A percentile compares a stretch with the other conserved stretches of the same genome.
These are phyloP conservation scores for Rubus parviflorus DNA, from an alignment of 306 rosid genomes.

Conservation along the genomic window DNA sequence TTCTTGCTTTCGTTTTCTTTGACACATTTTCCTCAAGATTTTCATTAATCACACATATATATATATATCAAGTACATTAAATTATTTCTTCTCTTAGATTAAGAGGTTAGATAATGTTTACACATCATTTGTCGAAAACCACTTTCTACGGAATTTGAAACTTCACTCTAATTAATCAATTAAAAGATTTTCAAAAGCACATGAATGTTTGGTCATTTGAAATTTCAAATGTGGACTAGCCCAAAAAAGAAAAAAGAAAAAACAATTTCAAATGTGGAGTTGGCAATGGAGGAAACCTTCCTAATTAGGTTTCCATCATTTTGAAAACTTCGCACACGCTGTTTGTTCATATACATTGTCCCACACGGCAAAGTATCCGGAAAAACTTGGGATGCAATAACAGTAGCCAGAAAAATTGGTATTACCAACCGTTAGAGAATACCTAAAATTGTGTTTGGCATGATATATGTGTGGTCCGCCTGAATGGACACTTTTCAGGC, in stretches of 20 bases:
- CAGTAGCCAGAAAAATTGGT: background rate
- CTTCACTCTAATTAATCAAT: background rate
- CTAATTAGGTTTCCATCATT: background rate
- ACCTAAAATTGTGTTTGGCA: background rate
- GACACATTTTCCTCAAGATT: too few relatives aligned
- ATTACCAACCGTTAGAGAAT: background rate
- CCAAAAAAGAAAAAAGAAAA: too few relatives aligned
- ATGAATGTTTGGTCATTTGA: too few relatives aligned
- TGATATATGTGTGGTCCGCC: background rate
- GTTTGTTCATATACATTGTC: background rate
- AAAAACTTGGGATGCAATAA: background rate
- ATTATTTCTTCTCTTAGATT: too few relatives aligned
- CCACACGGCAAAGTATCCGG: background rate
- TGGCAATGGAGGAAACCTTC: background rate
- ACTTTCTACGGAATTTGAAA: background rate
- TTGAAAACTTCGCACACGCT: background rate
- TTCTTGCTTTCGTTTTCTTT: too few relatives aligned
- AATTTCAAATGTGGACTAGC: too few relatives aligned
- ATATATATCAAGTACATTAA: too few relatives aligned
- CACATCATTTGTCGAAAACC: background rate
- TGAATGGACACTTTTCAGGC: background rate
- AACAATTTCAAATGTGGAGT: too few relatives aligned
- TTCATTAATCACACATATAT: too few relatives aligned
- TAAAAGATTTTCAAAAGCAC: background rate
- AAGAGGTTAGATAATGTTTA: background rate